Conservation (phyloP, 2,329 filamentous ascomycete species). For the Stachybotrys elegans region DNA sequence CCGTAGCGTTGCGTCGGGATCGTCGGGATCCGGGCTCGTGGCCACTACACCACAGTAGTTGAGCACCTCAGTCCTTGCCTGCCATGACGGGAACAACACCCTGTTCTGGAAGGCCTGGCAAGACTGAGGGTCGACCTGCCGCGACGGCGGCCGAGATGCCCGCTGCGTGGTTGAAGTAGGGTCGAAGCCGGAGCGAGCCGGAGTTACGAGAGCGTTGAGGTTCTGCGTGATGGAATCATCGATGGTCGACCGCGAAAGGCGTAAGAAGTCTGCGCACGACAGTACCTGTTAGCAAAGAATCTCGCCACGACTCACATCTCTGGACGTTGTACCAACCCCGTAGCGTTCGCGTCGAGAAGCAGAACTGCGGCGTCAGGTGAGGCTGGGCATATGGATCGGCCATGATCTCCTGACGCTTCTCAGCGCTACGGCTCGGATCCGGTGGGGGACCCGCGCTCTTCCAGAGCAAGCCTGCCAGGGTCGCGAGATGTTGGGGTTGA, state of each 20-base stretch:
- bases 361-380: conserved; percentile 66
- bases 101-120: conserved; percentile 71
- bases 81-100: conserved; percentile 86
- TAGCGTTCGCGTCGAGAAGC: conserved; percentile 65
- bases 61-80: conserved; percentile 73
- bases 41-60: conserved; percentile 88
- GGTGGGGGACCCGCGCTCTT: conserved; percentile 33
- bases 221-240: conserved; percentile 94
- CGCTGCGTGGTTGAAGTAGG: conserved; percentile 68
- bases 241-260: conserved; percentile 74
- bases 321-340: too few relatives aligned
- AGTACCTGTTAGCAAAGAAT: conserved; percentile 1
- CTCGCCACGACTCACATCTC: too few relatives aligned
- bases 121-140: conserved; percentile 53
- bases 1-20: conserved; percentile 68
- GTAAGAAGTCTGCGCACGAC: conserved; percentile 73
- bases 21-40: conserved; percentile 78
- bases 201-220: conserved; percentile 81
- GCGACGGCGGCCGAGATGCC: conserved; percentile 42
- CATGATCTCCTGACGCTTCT: conserved; percentile 35
- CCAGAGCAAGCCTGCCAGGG: conserved; percentile 47
- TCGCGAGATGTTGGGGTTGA: conserved; percentile 19
- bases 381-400: conserved; percentile 41
- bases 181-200: conserved; percentile 68
- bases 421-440: conserved; percentile 25